Evolutionary conservation across 371 early-diverging fungal genomes (phyloP), one percentile per base, ranked within the genome.

Genomic region (Modicella reniformis): DNA sequence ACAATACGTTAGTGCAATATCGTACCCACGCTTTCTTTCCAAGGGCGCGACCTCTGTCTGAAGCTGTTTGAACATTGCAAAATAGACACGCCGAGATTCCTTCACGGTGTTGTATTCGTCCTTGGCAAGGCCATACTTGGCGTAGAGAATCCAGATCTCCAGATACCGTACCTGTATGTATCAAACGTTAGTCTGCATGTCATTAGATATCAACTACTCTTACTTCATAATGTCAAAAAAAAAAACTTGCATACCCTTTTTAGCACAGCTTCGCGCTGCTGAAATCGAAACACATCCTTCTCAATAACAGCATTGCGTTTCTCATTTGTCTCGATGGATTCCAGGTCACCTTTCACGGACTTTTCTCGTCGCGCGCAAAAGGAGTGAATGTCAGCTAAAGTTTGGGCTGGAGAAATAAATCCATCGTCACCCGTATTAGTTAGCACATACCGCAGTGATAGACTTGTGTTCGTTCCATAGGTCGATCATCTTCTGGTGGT

Each of bases 201-300:
- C 5, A 21, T n/a, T 41, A 28, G 2, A 33, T 17, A 44, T 13
- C 37, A 37, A 13, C 37, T 37, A 13, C 37, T 6, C 6, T 37
- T 13, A 37, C 6, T 8, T 37, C 13, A 13, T 37, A 13, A 37
- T 37, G 37, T n/a, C n/a, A n/a, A n/a, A n/a, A n/a, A n/a, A n/a
- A n/a, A 37, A 8, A 13, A 13, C 37, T 8, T 10, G 19, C 2
- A 5, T 70, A 75, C 75, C 56, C 63, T 73, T 34, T 50, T 53
- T 32, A 67, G 40, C 3, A 70, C 65, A 5, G 82, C 80, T 59
- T 91, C 88, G n/a, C 90, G 89, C 68, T 93, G 90, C 30, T 88
- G 84, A 77, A 90, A 88, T 30, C 92, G 83, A 28, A 85, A 62
- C 0, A 95, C 94, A 65, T 95, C 95, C 59, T 83, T 86, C 74